Evolutionary conservation across 2,329 filamentous ascomycete species (phyloP).

Genomic region (Parastagonospora nodorum): DNA sequence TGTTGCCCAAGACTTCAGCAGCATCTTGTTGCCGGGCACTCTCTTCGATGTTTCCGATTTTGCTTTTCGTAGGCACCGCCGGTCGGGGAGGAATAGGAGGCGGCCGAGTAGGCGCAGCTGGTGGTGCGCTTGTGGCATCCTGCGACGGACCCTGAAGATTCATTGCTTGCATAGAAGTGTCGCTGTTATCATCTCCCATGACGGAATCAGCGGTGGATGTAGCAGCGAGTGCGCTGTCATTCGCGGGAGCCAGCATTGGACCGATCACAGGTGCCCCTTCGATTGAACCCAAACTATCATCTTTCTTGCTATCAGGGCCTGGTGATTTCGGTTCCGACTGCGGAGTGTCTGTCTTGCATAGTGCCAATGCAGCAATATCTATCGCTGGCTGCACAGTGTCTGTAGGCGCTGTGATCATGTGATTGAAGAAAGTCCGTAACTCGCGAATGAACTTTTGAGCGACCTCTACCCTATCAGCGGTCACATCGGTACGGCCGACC

Average conservation of each 20-base stretch:
- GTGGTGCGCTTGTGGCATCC: slow-evolving; percentile 15
- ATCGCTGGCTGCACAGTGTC: slow-evolving; percentile 72
- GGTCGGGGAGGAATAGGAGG: slow-evolving; percentile 65
- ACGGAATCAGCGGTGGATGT: slow-evolving; percentile 23
- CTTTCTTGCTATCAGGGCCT: slow-evolving; percentile 51
- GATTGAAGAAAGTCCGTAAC: slow-evolving; percentile 70
- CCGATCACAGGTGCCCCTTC: slow-evolving; percentile 53
- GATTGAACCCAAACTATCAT: slow-evolving; percentile 48
- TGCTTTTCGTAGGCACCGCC: slow-evolving; percentile 27
- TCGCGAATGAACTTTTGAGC: slow-evolving; percentile 79
- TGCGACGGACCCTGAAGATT: slow-evolving; percentile 11
- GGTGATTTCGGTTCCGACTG: slow-evolving; percentile 44
- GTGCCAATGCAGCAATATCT: slow-evolving; percentile 78
- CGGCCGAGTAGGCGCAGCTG: slow-evolving; percentile 52
- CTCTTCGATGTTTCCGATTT: slow-evolving; percentile 58
- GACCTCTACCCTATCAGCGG: slow-evolving; percentile 61
- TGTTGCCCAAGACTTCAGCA: slow-evolving; percentile 91
- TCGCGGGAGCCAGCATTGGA: slow-evolving; percentile 48
- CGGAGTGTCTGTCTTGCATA: slow-evolving; percentile 63
- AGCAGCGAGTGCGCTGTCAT: slow-evolving; percentile 4
- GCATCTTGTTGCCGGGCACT: slow-evolving; percentile 85
- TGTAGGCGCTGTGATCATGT: slow-evolving; percentile 68
- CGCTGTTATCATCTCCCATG: slow-evolving; percentile 30
- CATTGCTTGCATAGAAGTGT: slow-evolving; percentile 28
- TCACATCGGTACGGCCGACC: slow-evolving; percentile 74